Evolutionary conservation across 140 eudicot genomes (phyloP).

Genomic region (Flaveria floridana): DNA sequence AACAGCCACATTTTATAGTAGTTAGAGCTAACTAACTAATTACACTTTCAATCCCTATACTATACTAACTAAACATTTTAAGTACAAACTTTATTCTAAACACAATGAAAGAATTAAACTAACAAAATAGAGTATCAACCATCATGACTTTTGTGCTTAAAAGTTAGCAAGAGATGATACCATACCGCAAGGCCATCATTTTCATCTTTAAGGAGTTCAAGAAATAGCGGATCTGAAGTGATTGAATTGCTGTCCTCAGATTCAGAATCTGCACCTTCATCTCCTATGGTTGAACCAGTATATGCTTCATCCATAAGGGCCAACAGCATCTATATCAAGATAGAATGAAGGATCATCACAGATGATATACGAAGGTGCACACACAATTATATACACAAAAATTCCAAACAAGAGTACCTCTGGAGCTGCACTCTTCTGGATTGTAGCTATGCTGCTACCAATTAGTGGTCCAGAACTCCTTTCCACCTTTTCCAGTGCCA

Average conservation of each 20-base stretch:
- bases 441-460: conserved; percentile 90
- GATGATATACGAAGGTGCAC: not conserved
- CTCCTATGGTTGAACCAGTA: conserved; percentile 90
- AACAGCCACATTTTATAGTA: too few relatives aligned
- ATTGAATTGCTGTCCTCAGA: conserved; percentile 78
- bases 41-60: too few relatives aligned
- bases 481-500: conserved; percentile 90
- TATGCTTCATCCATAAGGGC: conserved; percentile 99
- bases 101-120: too few relatives aligned
- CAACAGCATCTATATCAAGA: conserved; percentile 68
- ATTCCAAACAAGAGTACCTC: conserved; percentile 50
- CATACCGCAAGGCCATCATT: conserved; percentile 96
- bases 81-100: too few relatives aligned
- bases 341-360: conserved; percentile 21
- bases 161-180: conserved; percentile 30
- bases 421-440: conserved; percentile 91
- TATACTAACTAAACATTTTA: too few relatives aligned
- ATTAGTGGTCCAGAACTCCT: conserved; percentile 79
- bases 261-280: conserved; percentile 92
- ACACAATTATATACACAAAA: not conserved
- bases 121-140: not conserved
- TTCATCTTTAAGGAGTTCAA: conserved; percentile 94
- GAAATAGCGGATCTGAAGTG: conserved; percentile 79
- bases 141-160: not conserved
- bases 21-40: too few relatives aligned